A percentile compares a stretch with the other conserved stretches of the same genome.
These are phyloP conservation scores for Schizochytrium sp. DNA, from an alignment of 108 stramenopile species.

Conservation along the genomic window DNA sequence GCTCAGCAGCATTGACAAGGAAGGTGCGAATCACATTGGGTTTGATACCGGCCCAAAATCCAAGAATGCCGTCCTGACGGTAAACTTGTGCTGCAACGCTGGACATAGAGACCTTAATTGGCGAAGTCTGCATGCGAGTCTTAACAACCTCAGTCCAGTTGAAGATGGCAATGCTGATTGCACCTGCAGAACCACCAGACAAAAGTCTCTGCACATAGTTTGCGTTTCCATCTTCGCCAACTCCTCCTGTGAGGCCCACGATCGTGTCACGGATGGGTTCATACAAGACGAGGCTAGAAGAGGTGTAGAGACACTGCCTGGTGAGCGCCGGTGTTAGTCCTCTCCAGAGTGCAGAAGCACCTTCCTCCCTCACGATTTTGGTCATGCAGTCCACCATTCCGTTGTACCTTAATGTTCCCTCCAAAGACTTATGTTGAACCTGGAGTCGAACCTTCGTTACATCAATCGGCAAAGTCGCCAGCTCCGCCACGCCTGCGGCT, in stretches of 20 bases:
- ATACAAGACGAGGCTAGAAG: conserved; percentile 56
- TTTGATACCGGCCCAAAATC: conserved; percentile 58
- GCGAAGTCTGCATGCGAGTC: conserved; percentile 60
- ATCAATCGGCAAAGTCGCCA: conserved; percentile 57
- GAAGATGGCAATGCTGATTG: conserved; percentile 17
- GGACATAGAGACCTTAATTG: background rate
- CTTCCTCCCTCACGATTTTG: conserved; percentile 20
- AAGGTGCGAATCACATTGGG: conserved; percentile 62
- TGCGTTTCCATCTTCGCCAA: background rate
- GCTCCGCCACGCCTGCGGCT: conserved; percentile 60
- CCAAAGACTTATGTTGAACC: background rate
- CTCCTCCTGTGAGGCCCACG: conserved; percentile 35
- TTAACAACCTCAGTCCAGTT: conserved; percentile 64
- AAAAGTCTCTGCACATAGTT: conserved; percentile 39
- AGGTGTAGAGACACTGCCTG: conserved; percentile 61
- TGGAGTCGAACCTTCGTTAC: conserved; percentile 61
- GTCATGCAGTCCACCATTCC: background rate
- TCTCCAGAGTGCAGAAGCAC: conserved; percentile 43
- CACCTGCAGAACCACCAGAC: conserved; percentile 61
- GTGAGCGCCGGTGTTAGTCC: conserved; percentile 46
- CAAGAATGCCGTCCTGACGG: background rate
- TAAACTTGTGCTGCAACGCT: background rate
- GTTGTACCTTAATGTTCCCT: background rate
- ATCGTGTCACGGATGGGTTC: conserved; percentile 61
- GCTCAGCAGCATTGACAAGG: conserved; percentile 62